A percentile compares a stretch with the other conserved stretches of the same genome.
Evolutionary conservation across 345 rosid genomes (phyloP).

Genomic region (Abelmoschus esculentus): DNA sequence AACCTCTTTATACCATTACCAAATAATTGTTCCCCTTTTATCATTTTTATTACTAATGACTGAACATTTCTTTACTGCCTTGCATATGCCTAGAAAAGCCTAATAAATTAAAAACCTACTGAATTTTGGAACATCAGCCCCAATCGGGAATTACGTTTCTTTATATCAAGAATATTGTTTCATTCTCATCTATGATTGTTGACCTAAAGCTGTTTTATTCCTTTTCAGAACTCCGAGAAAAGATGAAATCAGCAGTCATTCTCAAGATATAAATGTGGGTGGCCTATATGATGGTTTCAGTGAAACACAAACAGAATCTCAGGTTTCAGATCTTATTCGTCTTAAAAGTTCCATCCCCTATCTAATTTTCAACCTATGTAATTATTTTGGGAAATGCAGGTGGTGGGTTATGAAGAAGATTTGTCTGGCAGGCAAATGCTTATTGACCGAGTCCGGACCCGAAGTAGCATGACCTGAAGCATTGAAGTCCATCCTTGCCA

Average conservation of each 20-base stretch:
- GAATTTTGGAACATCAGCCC: not conserved
- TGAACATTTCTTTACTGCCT: not conserved
- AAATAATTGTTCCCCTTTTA: not conserved
- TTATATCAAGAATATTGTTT: constrained; percentile 1
- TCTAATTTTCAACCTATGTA: not conserved
- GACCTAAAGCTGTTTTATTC: not conserved
- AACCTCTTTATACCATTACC: constrained; percentile 1
- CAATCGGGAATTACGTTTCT: constrained; percentile 5
- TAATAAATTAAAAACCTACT: constrained; percentile 1
- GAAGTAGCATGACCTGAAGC: constrained; percentile 53
- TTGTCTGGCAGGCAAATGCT: constrained; percentile 93
- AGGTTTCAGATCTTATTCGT: constrained; percentile 43
- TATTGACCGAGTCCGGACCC: constrained; percentile 83
- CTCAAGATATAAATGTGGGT: constrained; percentile 29
- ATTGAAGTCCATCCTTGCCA: not conserved
- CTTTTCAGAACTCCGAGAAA: constrained; percentile 35
- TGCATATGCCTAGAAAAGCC: not conserved
- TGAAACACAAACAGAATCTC: constrained; percentile 96
- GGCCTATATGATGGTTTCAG: constrained; percentile 58
- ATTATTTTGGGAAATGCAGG: constrained; percentile 34
- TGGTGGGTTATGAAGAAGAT: constrained; percentile 90
- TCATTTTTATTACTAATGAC: not conserved
- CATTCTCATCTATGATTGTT: constrained; percentile 1
- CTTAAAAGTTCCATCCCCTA: not conserved
- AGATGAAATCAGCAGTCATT: constrained; percentile 32